phyloP scores from a whole-genome alignment of 2,329 filamentous ascomycete genomes.

The Nothomitra cinnamomea region DNA sequence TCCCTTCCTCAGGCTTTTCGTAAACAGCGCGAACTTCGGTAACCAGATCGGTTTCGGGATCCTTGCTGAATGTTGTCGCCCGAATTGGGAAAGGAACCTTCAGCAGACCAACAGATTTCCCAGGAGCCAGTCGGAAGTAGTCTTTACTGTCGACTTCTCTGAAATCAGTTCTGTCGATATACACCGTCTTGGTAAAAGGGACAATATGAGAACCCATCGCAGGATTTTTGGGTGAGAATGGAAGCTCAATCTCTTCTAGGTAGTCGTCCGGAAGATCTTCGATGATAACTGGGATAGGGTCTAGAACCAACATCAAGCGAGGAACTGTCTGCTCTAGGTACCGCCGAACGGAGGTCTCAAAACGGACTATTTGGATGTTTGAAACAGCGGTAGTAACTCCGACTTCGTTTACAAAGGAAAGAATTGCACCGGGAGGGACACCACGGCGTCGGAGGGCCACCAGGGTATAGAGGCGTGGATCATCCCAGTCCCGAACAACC shows the following conservation, averaged over 20 bases:
- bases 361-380: slow-evolving; percentile 63
- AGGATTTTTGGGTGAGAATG: slow-evolving; percentile 70
- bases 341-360: slow-evolving; percentile 69
- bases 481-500: slow-evolving; percentile 78
- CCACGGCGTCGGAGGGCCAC: slow-evolving; percentile 71
- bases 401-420: slow-evolving; percentile 80
- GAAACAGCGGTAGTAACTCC: slow-evolving; percentile 72
- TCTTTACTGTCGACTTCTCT: slow-evolving; percentile 53
- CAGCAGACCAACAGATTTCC: slow-evolving; percentile 56
- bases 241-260: slow-evolving; percentile 45
- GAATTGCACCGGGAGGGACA: slow-evolving; percentile 72
- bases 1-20: slow-evolving; percentile 48
- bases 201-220: slow-evolving; percentile 43
- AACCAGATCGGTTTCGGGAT: slow-evolving; percentile 44
- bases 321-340: slow-evolving; percentile 83
- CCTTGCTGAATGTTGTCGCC: slow-evolving; percentile 50
- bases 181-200: slow-evolving; percentile 59
- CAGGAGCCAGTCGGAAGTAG: slow-evolving; percentile 63
- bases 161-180: slow-evolving; percentile 71
- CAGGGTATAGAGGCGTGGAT: slow-evolving; percentile 76
- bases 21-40: slow-evolving; percentile 49
- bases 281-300: slow-evolving; percentile 69
- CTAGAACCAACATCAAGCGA: slow-evolving; percentile 74
- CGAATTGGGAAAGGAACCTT: slow-evolving; percentile 54
- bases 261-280: slow-evolving; percentile 59